phyloP scores from a whole-genome alignment of 2,329 filamentous ascomycete genomes.

The Cryphonectria naterciae region DNA sequence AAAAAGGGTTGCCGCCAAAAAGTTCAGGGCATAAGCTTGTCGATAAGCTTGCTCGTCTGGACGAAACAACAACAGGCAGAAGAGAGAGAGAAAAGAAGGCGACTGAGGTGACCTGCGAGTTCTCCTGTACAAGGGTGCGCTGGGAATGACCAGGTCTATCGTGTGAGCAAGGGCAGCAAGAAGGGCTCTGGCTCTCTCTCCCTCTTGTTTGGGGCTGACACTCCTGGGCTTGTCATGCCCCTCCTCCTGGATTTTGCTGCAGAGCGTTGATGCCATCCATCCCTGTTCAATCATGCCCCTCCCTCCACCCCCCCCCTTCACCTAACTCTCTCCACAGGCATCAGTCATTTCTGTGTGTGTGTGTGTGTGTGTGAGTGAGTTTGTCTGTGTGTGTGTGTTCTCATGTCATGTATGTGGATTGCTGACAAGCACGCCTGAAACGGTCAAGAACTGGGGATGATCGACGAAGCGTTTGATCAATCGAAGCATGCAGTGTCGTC shows the following conservation, averaged over 20 bases:
- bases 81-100: neutral
- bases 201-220: constrained; percentile 1
- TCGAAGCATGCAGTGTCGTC: constrained; percentile 18
- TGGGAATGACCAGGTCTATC: constrained; percentile 4
- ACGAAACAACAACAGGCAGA: constrained; percentile 4
- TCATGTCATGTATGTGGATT: neutral
- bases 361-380: neutral
- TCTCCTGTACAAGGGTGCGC: neutral
- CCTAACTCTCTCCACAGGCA: constrained; percentile 13
- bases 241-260: constrained; percentile 16
- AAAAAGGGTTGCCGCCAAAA: neutral
- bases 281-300: constrained; percentile 15
- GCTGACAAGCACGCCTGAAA: constrained; percentile 7
- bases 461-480: constrained; percentile 9
- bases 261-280: constrained; percentile 6
- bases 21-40: constrained; percentile 13
- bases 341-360: constrained; percentile 1
- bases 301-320: neutral
- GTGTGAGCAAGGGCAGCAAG: constrained; percentile 5
- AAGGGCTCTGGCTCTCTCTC: neutral
- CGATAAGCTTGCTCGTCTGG: constrained; percentile 10
- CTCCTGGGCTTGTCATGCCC: constrained; percentile 9
- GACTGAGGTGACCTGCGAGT: constrained; percentile 3
- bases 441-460: neutral
- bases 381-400: neutral